Evolutionary conservation across 352 stramenopile species (phyloP).

Genomic region (Porosira glacialis): DNA sequence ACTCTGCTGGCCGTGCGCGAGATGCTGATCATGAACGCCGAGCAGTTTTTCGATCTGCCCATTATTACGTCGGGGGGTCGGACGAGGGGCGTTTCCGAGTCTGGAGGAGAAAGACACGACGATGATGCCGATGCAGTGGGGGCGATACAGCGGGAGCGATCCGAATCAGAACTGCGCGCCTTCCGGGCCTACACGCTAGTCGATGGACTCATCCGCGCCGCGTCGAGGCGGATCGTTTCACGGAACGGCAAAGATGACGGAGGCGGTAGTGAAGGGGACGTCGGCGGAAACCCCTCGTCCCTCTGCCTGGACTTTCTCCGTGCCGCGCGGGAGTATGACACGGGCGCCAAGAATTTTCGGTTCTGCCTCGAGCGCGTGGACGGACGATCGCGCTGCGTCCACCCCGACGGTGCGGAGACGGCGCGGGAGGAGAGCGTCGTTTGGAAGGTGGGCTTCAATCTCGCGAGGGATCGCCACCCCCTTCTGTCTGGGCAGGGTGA

Average conservation of each 20-base stretch:
- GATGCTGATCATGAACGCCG: slow-evolving; percentile 32
- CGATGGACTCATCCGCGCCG: slow-evolving; percentile 14
- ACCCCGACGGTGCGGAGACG: neutral
- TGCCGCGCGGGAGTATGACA: slow-evolving; percentile 16
- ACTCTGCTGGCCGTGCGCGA: slow-evolving; percentile 23
- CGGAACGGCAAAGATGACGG: neutral
- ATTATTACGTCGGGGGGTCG: neutral
- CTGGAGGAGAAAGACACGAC: neutral
- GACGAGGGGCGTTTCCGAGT: neutral
- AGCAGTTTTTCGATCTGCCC: slow-evolving; percentile 11
- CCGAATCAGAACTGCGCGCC: neutral
- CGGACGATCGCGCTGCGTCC: slow-evolving; percentile 9
- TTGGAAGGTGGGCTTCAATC: slow-evolving; percentile 20
- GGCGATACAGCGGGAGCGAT: too few species aligned
- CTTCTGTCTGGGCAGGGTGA: neutral
- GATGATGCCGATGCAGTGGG: neutral
- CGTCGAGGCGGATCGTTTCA: slow-evolving; percentile 5
- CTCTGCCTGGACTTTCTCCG: slow-evolving; percentile 13
- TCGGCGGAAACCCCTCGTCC: too few species aligned
- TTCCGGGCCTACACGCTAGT: slow-evolving; percentile 6
- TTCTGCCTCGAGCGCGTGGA: slow-evolving; percentile 14
- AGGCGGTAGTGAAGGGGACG: too few species aligned
- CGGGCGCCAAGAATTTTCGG: slow-evolving; percentile 16
- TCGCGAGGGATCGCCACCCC: slow-evolving; percentile 13
- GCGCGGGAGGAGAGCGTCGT: slow-evolving; percentile 8